Conservation (phyloP, 2,329 filamentous ascomycete species). For the Penicillium sp. region DNA sequence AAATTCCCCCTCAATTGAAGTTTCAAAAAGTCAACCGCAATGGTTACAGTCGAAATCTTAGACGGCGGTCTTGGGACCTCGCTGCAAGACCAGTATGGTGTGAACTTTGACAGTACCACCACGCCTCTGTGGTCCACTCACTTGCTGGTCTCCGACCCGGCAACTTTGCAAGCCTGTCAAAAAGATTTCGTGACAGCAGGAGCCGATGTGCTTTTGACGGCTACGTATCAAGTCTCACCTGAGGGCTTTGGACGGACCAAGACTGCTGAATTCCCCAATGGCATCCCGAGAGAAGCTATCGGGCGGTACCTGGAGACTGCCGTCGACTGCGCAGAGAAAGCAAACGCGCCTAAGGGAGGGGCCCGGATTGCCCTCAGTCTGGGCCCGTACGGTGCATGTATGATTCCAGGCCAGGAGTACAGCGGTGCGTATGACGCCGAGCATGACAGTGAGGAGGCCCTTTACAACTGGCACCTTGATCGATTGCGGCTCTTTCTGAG, state of each 20-base stretch:
- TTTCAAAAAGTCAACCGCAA: slow-evolving; percentile 5
- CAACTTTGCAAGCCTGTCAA: slow-evolving; percentile 52
- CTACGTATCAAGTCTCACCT: slow-evolving; percentile 60
- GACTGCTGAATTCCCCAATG: slow-evolving; percentile 38
- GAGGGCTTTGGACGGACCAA: slow-evolving; percentile 52
- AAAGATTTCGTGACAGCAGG: slow-evolving; percentile 51
- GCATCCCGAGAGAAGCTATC: slow-evolving; percentile 40
- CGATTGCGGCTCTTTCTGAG: slow-evolving; percentile 49
- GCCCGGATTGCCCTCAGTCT: slow-evolving; percentile 49
- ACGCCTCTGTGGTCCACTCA: slow-evolving; percentile 63
- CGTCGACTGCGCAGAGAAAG: slow-evolving; percentile 32
- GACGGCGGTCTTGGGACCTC: slow-evolving; percentile 65
- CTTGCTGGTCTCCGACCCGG: slow-evolving; percentile 51
- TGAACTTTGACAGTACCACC: slow-evolving; percentile 45
- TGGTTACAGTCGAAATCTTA: slow-evolving; percentile 46
- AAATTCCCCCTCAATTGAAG: background rate
- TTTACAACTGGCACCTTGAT: slow-evolving; percentile 54
- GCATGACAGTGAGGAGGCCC: slow-evolving; percentile 40
- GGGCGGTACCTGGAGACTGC: slow-evolving; percentile 39
- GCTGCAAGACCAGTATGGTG: slow-evolving; percentile 52
- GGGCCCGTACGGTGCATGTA: slow-evolving; percentile 62
- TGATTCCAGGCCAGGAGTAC: slow-evolving; percentile 60
- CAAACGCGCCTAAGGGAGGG: slow-evolving; percentile 16
- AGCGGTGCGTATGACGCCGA: slow-evolving; percentile 53
- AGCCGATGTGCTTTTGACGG: slow-evolving; percentile 59